A percentile compares a stretch with the other conserved stretches of the same genome.
phyloP scores from a whole-genome alignment of 306 rosid species.

The Lagenaria siceraria region DNA sequence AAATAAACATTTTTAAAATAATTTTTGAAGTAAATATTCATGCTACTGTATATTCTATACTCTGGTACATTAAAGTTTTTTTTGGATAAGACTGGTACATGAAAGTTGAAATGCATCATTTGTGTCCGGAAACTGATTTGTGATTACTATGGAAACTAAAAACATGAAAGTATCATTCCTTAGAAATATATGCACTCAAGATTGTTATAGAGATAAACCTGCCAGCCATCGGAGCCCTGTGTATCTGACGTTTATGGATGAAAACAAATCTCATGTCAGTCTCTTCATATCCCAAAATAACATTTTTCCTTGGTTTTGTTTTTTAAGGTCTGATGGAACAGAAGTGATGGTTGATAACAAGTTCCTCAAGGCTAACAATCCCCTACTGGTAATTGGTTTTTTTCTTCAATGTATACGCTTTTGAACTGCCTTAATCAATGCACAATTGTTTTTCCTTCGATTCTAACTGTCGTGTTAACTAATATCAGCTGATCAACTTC shows the following conservation, averaged over 20 bases:
- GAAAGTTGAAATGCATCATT: background rate
- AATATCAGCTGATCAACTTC: conserved; percentile 58
- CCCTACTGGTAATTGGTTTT: conserved; percentile 57
- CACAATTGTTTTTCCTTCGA: background rate
- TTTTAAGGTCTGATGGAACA: conserved; percentile 64
- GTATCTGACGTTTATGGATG: background rate
- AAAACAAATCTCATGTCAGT: background rate
- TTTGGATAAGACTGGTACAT: no score
- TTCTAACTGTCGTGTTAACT: conserved; percentile 4
- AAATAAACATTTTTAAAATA: background rate
- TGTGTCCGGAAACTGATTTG: background rate
- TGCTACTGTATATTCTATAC: background rate
- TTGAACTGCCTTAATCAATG: background rate
- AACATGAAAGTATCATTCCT: background rate
- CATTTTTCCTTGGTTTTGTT: background rate
- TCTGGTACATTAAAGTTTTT: background rate
- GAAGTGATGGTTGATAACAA: conserved; percentile 85
- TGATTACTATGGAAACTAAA: background rate
- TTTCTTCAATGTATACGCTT: background rate
- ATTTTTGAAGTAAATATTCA: background rate
- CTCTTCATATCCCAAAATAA: background rate
- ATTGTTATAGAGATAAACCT: background rate
- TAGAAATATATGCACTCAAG: background rate
- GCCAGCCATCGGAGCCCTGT: background rate
- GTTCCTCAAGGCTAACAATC: conserved; percentile 64